Percentiles rank a stretch among this genome's conserved stretches.
Evolutionary conservation across 371 early-diverging fungal genomes (phyloP).

Genomic region (Mucor mucedo): DNA sequence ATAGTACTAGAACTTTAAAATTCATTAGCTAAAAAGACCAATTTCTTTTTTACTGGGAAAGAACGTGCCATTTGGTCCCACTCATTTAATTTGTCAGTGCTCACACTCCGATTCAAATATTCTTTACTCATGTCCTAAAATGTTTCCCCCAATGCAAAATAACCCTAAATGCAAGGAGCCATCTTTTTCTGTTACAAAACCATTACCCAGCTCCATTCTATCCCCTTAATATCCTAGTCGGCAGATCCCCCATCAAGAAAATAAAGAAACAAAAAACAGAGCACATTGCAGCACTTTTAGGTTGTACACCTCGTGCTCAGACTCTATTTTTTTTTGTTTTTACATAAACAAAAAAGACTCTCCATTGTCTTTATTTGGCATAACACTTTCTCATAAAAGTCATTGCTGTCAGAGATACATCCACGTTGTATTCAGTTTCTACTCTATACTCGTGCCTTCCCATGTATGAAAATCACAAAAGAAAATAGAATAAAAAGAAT

Average conservation of each 20-base stretch:
- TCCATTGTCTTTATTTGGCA: too few relatives aligned
- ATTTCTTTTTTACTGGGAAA: slow-evolving; percentile 4
- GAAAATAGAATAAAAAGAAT: not conserved
- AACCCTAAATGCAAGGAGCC: not conserved
- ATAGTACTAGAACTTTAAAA: slow-evolving; percentile 5
- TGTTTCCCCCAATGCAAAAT: not conserved
- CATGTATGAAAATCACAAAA: not conserved
- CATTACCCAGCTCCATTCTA: not conserved
- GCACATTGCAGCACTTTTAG: slow-evolving; percentile 31
- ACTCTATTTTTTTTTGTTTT: not conserved
- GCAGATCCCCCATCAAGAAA: not conserved
- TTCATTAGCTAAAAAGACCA: slow-evolving; percentile 19
- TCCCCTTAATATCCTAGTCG: not conserved
- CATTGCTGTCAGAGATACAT: too few relatives aligned
- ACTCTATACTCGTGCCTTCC: too few relatives aligned
- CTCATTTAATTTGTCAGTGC: slow-evolving; percentile 31
- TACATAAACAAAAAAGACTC: not conserved
- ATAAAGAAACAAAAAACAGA: slow-evolving; percentile 4
- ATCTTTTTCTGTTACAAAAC: not conserved
- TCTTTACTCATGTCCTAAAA: not conserved
- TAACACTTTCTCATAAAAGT: too few relatives aligned
- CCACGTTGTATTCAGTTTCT: too few relatives aligned
- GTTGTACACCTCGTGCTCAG: slow-evolving; percentile 35
- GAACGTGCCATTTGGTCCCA: slow-evolving; percentile 32
- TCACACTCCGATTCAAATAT: slow-evolving; percentile 23